phyloP scores from a whole-genome alignment of 345 rosid species.

The Barbarea vulgaris region DNA sequence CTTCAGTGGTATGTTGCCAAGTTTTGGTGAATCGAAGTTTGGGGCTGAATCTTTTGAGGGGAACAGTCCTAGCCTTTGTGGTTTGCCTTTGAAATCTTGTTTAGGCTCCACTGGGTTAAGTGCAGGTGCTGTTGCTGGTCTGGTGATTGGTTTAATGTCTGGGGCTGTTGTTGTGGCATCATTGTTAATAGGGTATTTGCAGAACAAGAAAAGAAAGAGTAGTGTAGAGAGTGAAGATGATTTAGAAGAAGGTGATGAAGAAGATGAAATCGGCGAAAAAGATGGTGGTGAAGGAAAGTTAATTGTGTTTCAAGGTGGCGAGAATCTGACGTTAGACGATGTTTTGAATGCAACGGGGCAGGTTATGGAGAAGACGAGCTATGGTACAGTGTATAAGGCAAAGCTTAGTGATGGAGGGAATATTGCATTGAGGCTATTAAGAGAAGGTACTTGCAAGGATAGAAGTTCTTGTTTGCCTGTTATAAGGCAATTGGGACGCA shows the following conservation, averaged over 20 bases:
- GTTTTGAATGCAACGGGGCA: slow-evolving; percentile 98
- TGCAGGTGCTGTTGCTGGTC: slow-evolving; percentile 90
- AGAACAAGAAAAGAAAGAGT: slow-evolving; percentile 74
- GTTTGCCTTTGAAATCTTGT: slow-evolving; percentile 73
- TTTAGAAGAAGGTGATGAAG: slow-evolving; percentile 65
- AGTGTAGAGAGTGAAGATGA: slow-evolving; percentile 73
- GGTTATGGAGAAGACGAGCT: slow-evolving; percentile 91
- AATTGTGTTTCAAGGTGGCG: slow-evolving; percentile 92
- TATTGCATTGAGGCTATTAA: slow-evolving; percentile 85
- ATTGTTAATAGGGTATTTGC: slow-evolving; percentile 79
- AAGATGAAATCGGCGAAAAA: slow-evolving; percentile 41
- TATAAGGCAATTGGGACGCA: slow-evolving; percentile 74
- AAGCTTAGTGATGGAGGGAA: slow-evolving; percentile 94
- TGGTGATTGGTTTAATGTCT: slow-evolving; percentile 90
- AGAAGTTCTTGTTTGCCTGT: slow-evolving; percentile 70
- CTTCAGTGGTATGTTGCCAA: slow-evolving; percentile 79
- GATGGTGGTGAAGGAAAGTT: slow-evolving; percentile 73
- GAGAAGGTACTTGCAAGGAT: slow-evolving; percentile 97
- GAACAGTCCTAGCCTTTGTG: slow-evolving; percentile 83
- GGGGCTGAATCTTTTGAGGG: slow-evolving; percentile 73
- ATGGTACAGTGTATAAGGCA: slow-evolving; percentile 95
- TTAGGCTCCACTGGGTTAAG: slow-evolving; percentile 64
- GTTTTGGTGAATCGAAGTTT: slow-evolving; percentile 66
- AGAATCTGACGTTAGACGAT: slow-evolving; percentile 89
- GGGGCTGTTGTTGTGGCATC: slow-evolving; percentile 89